These are phyloP conservation scores for Sugiyamaella marilandica DNA, from an alignment of 805 yeast species.

Conservation along the genomic window DNA sequence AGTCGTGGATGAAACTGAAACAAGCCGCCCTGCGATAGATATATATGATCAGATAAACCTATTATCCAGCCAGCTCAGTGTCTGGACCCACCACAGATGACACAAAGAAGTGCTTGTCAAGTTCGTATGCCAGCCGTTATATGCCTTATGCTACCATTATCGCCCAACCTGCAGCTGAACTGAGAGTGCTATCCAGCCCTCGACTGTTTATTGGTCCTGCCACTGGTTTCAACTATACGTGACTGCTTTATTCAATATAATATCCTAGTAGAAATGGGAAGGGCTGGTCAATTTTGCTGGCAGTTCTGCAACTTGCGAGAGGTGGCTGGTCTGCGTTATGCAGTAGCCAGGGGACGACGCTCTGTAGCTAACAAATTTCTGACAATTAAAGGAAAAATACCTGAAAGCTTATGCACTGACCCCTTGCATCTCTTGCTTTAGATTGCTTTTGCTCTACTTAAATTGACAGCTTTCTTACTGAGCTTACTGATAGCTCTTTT, in stretches of 20 bases:
- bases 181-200: neutral
- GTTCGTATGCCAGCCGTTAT: neutral
- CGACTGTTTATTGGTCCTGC: neutral
- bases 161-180: neutral
- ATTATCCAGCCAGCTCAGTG: neutral
- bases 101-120: neutral
- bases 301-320: neutral
- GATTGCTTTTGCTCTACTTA: neutral
- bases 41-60: neutral
- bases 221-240: constrained; percentile 1
- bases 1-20: no score
- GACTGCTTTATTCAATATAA: neutral
- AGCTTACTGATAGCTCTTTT: no score
- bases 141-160: neutral
- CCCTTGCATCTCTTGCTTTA: neutral
- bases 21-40: neutral
- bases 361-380: neutral
- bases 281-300: constrained; percentile 1
- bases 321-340: constrained; percentile 1
- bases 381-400: neutral
- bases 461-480: no score
- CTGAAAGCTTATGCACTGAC: neutral
- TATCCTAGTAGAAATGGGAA: neutral
- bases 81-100: neutral
- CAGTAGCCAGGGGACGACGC: neutral